phyloP scores from a whole-genome alignment of 352 stramenopile species.

The Phytophthora foliorum region DNA sequence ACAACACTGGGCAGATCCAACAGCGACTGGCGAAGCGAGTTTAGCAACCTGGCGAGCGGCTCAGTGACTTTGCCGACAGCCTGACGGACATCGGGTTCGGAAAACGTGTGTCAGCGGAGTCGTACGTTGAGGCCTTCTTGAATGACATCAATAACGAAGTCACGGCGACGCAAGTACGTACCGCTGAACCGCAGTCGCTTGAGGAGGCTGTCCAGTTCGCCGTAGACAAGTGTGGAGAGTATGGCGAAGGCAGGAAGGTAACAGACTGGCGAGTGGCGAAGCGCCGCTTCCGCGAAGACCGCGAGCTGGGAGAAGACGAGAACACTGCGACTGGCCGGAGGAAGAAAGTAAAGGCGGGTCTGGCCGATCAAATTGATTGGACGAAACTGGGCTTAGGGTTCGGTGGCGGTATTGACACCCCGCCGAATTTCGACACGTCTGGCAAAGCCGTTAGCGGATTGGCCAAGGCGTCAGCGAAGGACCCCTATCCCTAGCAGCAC shows the following conservation, averaged over 20 bases:
- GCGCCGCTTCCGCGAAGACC: background rate
- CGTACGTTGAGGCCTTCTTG: background rate
- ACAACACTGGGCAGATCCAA: background rate
- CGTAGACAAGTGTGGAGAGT: background rate
- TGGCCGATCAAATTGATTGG: background rate
- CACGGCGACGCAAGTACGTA: background rate
- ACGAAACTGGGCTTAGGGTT: background rate
- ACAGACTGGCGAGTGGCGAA: background rate
- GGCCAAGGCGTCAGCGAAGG: background rate
- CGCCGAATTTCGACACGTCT: background rate
- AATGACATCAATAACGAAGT: background rate
- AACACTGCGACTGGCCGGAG: background rate
- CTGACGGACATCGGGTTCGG: background rate
- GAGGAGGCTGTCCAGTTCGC: slow-evolving; percentile 1
- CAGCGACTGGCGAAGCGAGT: background rate
- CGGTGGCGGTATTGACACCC: too few relatives aligned
- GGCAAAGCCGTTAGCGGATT: background rate
- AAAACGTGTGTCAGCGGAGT: background rate
- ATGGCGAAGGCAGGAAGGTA: background rate
- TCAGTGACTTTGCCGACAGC: background rate
- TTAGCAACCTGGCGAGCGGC: slow-evolving; percentile 1
- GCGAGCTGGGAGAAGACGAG: background rate
- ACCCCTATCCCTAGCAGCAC: background rate
- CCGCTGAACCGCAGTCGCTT: background rate
- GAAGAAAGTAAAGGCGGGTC: background rate